Evolutionary conservation across 2,329 filamentous ascomycete species (phyloP), one percentile per base, ranked within the genome.

Genomic region (Sarocladium brachiariae): DNA sequence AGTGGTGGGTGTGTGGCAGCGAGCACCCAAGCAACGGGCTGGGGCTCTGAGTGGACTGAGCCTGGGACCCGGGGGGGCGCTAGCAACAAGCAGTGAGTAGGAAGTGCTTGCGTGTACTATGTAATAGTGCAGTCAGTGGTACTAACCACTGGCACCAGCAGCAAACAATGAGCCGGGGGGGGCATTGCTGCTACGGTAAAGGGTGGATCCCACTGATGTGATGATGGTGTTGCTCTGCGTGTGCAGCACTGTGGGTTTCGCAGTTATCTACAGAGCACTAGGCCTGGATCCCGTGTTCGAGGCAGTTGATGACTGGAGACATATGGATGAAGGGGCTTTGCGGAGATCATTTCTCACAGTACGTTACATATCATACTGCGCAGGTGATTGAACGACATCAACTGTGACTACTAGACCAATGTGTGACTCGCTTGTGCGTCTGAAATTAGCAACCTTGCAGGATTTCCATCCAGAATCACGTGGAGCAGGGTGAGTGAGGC

Each of bases 201-300:
- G 43, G 43, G 43, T 47, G 43, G 43, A 33, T 24, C 43, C 43
- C 27, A 13, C 25, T 47, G 43, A 47, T 31, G 39, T 45, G 43
- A 33, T 47, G 43, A 27, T 45, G 43, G 25, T 47, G 43, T 16
- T 19, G 37, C 37, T 19, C 23, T 19, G 19, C 37, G 23, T 19
- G 23, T 39, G 37, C 37, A 39, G 10, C 5, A 21, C 37, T 39
- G 16, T 10, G 33, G 33, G 33, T 7, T 35, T n/a, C 14, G 35
- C 35, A 19, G 35, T 21, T 39, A 39, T 39, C 35, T 39, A 39
- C 35, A n/a, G 35, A 39, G 35, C 35, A 39, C 35, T 39, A 39
- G 33, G n/a, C n/a, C n/a, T n/a, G n/a, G 9, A 35, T 14, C 7
- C 27, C 7, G 27, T 13, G 7, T 30, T 30, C 27, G 27, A 7